A percentile compares a stretch with the other conserved stretches of the same genome.
Evolutionary conservation across 176 grass and related monocot genomes (phyloP).

Genomic region (Aegilops sharonensis): DNA sequence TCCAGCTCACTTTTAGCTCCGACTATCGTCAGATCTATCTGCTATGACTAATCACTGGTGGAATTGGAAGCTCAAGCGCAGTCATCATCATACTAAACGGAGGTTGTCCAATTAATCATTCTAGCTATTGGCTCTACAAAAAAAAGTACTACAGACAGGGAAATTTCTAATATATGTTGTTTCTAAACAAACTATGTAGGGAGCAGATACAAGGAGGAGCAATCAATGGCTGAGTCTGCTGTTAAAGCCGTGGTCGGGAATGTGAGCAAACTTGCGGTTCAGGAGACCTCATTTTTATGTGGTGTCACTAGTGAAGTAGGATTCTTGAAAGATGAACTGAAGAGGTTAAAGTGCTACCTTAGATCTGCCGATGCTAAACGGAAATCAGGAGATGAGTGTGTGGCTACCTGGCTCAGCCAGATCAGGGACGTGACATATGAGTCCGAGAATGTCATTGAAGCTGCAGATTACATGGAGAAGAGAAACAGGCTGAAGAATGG

Average conservation of each 20-base stretch:
- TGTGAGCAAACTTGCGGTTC: not conserved
- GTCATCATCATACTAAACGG: not conserved
- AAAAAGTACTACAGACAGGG: not conserved
- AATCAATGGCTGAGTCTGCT: not conserved
- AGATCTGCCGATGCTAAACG: not conserved
- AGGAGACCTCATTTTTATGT: not conserved
- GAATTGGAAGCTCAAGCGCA: not conserved
- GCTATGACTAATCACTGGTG: too few relatives aligned
- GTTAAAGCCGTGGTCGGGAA: not conserved
- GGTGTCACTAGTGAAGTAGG: not conserved
- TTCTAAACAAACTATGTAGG: not conserved
- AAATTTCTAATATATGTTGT: not conserved
- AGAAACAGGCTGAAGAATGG: not conserved
- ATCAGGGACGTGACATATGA: constrained; percentile 26
- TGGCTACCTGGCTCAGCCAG: not conserved
- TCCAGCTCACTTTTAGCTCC: not conserved
- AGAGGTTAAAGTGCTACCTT: not conserved
- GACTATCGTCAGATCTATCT: not conserved
- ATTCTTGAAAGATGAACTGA: constrained; percentile 1
- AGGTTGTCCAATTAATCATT: not conserved
- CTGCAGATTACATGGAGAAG: not conserved
- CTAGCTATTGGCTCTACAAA: not conserved
- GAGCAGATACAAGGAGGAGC: not conserved
- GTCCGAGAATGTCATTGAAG: constrained; percentile 23
- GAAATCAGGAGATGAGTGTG: not conserved